Evolutionary conservation across 1,139 yeast species (phyloP), one percentile per base, ranked within the genome.

Genomic region (Scheffersomyces quercinus): DNA sequence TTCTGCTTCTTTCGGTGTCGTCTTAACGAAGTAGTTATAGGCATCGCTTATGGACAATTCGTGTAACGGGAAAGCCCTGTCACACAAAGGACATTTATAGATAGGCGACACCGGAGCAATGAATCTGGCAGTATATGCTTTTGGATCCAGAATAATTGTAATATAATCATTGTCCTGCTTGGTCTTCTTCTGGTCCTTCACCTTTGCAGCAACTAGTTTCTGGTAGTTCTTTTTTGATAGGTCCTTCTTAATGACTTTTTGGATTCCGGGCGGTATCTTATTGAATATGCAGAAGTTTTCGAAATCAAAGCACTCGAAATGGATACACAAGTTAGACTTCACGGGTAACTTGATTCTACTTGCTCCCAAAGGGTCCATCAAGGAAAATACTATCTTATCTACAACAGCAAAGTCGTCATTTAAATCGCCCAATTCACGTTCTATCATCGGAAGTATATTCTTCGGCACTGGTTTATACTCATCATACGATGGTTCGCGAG

Each of bases 271-370:
- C 4, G 74, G 67, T 3, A 74, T 61, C 35, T 62, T 65, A 50
- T 71, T 67, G 50, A 70, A 70, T 10, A 62, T 44, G 53, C 79
- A 74, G 46, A 74, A 74, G 42, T 62, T 69, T 11, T 71, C 73
- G 48, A 67, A 72, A 49, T 74, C 79, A 56, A 74, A 74, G 53
- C 79, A 73, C 54, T 73, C 79, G 49, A 74, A 73, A 52, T 74
- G 79, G 29, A 53, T 52, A 49, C 79, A 74, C 1, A 50, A 47
- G 9, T 53, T 48, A 3, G 77, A 64, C 50, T 71, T 73, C 2
- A 74, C 72, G 1, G 79, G 79, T 7, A 73, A 54, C 33, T 56
- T 52, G 35, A 74, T 72, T 43, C 65, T 67, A 35, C 70, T 64
- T 28, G 73, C 72, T 16, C 70, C 50, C 14, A 54, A 38, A 2